Evolutionary conservation across 23 red algal genomes (phyloP).

Genomic region (Pyropia haitanensis): DNA sequence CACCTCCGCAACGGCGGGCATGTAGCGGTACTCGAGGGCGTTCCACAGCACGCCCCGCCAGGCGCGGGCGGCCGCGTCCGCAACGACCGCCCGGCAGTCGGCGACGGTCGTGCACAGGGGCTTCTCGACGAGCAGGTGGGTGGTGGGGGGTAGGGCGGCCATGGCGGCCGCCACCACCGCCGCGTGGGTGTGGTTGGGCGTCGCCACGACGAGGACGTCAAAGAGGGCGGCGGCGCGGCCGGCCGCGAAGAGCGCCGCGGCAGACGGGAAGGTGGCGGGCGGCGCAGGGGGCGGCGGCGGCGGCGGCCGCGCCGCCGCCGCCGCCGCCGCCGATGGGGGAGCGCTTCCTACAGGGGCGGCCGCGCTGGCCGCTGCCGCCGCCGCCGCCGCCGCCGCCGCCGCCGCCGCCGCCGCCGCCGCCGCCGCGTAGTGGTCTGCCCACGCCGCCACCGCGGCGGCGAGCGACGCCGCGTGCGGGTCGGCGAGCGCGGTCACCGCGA

Average conservation of each 20-base stretch:
- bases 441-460: not conserved
- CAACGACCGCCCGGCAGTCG: conserved; percentile 42
- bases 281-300: not conserved
- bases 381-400: not conserved
- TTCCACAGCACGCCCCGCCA: conserved; percentile 18
- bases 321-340: too few relatives aligned
- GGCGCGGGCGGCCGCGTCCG: conserved; percentile 8
- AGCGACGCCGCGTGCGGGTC: conserved; percentile 35
- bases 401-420: conserved; percentile 7
- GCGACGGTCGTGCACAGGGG: conserved; percentile 46
- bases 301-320: not conserved
- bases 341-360: too few relatives aligned
- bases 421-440: too few relatives aligned
- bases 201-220: conserved; percentile 48
- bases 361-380: too few relatives aligned
- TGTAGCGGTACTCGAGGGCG: conserved; percentile 64
- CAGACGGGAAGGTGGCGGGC: conserved; percentile 8
- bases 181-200: conserved; percentile 48
- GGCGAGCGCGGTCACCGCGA: conserved; percentile 32
- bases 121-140: conserved; percentile 59
- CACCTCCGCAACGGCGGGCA: conserved; percentile 37
- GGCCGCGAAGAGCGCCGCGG: conserved; percentile 18
- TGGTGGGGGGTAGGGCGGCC: conserved; percentile 5
- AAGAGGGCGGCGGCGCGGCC: conserved; percentile 9
- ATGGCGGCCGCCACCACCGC: conserved; percentile 14